Evolutionary conservation across 306 rosid genomes (phyloP).

Genomic region (Urtica urens): DNA sequence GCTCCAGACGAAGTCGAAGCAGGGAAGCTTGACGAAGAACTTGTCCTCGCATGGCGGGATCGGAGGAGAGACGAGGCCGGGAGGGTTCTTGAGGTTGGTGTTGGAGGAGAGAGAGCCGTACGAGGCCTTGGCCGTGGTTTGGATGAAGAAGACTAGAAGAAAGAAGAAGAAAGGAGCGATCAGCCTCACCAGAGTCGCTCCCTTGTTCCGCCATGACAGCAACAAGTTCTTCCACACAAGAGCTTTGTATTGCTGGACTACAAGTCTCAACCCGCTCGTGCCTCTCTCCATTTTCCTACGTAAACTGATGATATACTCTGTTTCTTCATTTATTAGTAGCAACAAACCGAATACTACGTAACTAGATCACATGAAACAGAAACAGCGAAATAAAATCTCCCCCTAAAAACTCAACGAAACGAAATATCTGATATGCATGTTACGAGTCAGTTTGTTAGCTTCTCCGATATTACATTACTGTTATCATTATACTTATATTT

Average conservation of each 20-base stretch:
- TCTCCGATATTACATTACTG: too few species aligned
- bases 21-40: conserved; percentile 38
- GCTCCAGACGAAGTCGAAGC: conserved; percentile 77
- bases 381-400: too few species aligned
- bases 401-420: too few species aligned
- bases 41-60: conserved; percentile 69
- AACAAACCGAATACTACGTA: too few species aligned
- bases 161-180: conserved; percentile 49
- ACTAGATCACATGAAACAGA: too few species aligned
- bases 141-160: conserved; percentile 47
- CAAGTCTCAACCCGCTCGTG: conserved; percentile 19
- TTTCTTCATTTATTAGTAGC: too few species aligned
- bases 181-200: conserved; percentile 38
- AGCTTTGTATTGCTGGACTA: conserved; percentile 42
- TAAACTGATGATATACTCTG: too few species aligned
- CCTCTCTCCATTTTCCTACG: too few species aligned
- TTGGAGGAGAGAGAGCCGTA: conserved; percentile 8
- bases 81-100: conserved; percentile 32
- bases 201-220: conserved; percentile 60
- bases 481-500: too few species aligned
- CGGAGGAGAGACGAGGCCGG: conserved; percentile 14
- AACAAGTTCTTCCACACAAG: conserved; percentile 46
- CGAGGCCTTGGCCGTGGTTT: conserved; percentile 37
- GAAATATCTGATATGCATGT: too few species aligned
- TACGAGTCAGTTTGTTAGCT: too few species aligned